phyloP scores from a whole-genome alignment of 2,329 filamentous ascomycete species.

The Leptographium procerum region DNA sequence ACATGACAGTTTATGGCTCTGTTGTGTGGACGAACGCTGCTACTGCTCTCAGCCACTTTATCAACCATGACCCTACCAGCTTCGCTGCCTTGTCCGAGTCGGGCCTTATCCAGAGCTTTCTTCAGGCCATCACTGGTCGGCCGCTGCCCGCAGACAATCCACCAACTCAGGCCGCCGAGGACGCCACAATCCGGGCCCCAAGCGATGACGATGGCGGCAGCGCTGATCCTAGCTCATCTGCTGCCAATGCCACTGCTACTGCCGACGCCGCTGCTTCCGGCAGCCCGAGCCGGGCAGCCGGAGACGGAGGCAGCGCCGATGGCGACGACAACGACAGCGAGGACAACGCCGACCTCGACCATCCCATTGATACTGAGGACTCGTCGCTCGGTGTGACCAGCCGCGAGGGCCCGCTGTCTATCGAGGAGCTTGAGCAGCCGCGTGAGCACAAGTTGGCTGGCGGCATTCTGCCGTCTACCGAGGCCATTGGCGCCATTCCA shows the following conservation, averaged over 20 bases:
- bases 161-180: neutral
- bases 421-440: conserved; percentile 34
- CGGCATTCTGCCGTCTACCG: conserved; percentile 75
- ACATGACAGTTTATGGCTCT: conserved; percentile 72
- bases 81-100: conserved; percentile 94
- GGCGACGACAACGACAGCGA: neutral
- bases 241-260: neutral
- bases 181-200: neutral
- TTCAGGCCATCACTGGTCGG: conserved; percentile 64
- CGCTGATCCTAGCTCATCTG: neutral
- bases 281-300: conserved; percentile 16
- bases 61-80: conserved; percentile 97
- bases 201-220: no score
- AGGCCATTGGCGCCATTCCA: conserved; percentile 80
- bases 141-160: conserved; percentile 20
- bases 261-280: conserved; percentile 9
- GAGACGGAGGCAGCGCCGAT: neutral
- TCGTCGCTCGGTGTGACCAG: conserved; percentile 20
- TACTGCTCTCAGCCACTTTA: conserved; percentile 86
- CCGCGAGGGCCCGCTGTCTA: conserved; percentile 41
- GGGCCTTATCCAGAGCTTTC: conserved; percentile 73
- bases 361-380: conserved; percentile 25
- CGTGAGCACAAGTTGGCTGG: conserved; percentile 40
- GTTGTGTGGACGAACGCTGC: conserved; percentile 94
- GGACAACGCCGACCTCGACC: conserved; percentile 17